Percentiles rank a stretch among this genome's conserved stretches.
Conservation (phyloP, 495 filamentous ascomycete genomes). For the Parathielavia hyrcaniae region DNA sequence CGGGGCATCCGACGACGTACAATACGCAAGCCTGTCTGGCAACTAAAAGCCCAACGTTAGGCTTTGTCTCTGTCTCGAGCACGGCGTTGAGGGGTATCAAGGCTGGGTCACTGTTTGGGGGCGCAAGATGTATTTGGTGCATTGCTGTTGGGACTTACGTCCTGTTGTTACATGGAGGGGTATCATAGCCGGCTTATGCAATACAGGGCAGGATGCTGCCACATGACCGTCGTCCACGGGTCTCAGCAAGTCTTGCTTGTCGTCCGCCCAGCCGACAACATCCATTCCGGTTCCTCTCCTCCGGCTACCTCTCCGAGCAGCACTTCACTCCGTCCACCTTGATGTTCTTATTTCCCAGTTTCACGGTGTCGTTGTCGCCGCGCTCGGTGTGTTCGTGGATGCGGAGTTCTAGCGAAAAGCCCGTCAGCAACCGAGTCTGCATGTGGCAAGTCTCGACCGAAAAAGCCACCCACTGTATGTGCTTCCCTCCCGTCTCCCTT, state of each 20-base stretch:
- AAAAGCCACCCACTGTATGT: slow-evolving; percentile 56
- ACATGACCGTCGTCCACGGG: slow-evolving; percentile 5
- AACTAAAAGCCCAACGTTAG: slow-evolving; percentile 57
- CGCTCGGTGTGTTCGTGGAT: slow-evolving; percentile 89
- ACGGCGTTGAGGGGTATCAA: slow-evolving; percentile 35
- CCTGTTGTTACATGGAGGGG: slow-evolving; percentile 28
- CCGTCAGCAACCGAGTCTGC: background rate
- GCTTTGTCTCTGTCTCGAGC: slow-evolving; percentile 34
- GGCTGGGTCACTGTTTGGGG: slow-evolving; percentile 24
- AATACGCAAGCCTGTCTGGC: slow-evolving; percentile 80
- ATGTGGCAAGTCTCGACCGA: background rate
- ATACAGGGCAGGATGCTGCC: slow-evolving; percentile 25
- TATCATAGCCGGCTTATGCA: slow-evolving; percentile 32
- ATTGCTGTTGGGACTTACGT: slow-evolving; percentile 20
- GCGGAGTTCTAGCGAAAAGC: slow-evolving; percentile 54
- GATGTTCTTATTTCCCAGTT: slow-evolving; percentile 44
- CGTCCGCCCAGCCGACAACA: slow-evolving; percentile 2
- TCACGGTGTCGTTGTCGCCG: slow-evolving; percentile 85
- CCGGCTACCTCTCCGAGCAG: slow-evolving; percentile 31
- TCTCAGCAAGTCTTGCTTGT: slow-evolving; percentile 2
- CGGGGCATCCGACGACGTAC: slow-evolving; percentile 68
- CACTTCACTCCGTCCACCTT: slow-evolving; percentile 46
- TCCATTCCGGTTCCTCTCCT: slow-evolving; percentile 9
- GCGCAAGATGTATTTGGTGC: slow-evolving; percentile 14
- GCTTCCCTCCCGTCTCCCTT: slow-evolving; percentile 60